Conservation (phyloP, 108 stramenopile species). For the Fistulifera solaris region DNA sequence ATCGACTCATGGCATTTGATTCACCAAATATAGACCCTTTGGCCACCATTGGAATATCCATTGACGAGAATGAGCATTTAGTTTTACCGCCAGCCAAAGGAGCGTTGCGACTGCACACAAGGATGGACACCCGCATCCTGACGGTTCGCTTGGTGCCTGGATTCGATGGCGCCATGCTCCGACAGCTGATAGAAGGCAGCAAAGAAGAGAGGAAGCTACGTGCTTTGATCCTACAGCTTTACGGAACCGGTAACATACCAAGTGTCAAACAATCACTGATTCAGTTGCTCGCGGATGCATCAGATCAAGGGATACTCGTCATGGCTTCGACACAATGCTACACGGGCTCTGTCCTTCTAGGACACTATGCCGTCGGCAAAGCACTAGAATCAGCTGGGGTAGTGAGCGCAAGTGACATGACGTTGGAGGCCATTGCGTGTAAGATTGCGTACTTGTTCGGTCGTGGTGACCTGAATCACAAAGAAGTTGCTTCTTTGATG, state of each 20-base stretch:
- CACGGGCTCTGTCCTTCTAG: conserved; percentile 79
- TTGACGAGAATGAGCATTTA: conserved; percentile 69
- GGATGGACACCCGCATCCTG: conserved; percentile 83
- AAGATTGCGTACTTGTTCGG: conserved; percentile 92
- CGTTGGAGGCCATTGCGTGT: conserved; percentile 83
- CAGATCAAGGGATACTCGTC: conserved; percentile 67
- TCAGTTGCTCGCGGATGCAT: conserved; percentile 54
- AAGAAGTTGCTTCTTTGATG: conserved; percentile 62
- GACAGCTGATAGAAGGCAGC: conserved; percentile 38
- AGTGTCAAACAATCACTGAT: conserved; percentile 66
- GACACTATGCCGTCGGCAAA: conserved; percentile 86
- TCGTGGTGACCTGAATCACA: conserved; percentile 38
- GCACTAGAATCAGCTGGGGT: conserved; percentile 76
- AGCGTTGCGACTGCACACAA: conserved; percentile 72
- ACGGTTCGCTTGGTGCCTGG: conserved; percentile 86
- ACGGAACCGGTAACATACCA: conserved; percentile 94
- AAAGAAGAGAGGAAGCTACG: conserved; percentile 18
- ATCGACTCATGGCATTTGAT: conserved; percentile 87
- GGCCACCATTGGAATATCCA: conserved; percentile 80
- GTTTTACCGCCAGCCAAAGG: conserved; percentile 65
- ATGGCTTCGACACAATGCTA: conserved; percentile 92
- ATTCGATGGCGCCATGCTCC: conserved; percentile 82
- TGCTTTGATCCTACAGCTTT: conserved; percentile 88
- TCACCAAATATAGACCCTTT: conserved; percentile 90
- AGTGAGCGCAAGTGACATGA: conserved; percentile 91